phyloP scores from a whole-genome alignment of 257 asterid genomes.

The Nicotiana knightiana region DNA sequence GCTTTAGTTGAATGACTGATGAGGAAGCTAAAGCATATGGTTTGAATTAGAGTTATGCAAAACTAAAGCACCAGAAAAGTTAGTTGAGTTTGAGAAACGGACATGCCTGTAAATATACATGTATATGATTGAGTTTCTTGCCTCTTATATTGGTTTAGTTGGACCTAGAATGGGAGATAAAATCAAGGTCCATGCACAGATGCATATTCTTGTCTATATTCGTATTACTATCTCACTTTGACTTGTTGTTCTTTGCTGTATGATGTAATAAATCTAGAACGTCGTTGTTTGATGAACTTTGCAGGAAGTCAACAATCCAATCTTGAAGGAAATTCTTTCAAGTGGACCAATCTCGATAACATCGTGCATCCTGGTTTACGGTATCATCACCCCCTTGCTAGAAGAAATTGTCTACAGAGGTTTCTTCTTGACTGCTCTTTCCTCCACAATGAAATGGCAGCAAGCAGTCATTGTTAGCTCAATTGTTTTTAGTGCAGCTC shows the following conservation, averaged over 20 bases:
- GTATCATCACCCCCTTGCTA: constrained; percentile 65
- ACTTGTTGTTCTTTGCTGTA: not conserved
- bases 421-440: constrained; percentile 60
- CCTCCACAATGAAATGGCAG: constrained; percentile 65
- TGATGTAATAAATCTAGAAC: not conserved
- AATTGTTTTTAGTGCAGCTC: constrained; percentile 64
- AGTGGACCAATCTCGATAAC: constrained; percentile 42
- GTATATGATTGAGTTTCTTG: not conserved
- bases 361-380: constrained; percentile 46
- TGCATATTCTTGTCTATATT: not conserved
- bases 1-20: not conserved
- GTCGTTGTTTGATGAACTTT: not conserved
- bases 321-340: constrained; percentile 54
- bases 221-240: not conserved
- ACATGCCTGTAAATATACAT: not conserved
- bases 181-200: not conserved
- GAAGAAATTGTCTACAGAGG: constrained; percentile 90
- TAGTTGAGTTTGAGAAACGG: not conserved
- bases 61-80: not conserved
- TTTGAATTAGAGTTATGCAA: not conserved
- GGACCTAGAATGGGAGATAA: not conserved
- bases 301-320: constrained; percentile 64
- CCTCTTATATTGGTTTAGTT: not conserved
- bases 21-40: not conserved
- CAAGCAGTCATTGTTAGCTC: constrained; percentile 63